Conservation (phyloP, 441 rosid species). For the Populus trichocarpa region DNA sequence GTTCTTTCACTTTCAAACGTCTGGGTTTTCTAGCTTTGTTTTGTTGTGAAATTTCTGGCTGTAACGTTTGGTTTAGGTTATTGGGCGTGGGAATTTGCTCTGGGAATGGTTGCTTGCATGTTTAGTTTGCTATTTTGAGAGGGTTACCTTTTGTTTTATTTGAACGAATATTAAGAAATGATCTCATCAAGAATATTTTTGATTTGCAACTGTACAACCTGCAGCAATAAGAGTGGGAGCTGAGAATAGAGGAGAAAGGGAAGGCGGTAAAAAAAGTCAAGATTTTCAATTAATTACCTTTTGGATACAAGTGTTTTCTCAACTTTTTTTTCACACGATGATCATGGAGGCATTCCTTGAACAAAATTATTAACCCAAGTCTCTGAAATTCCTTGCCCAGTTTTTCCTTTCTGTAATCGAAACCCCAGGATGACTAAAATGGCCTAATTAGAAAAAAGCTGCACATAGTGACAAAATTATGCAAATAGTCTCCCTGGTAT, state of each 20-base stretch:
- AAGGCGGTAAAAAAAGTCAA: too few species aligned
- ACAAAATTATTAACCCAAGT: background rate
- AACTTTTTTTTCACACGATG: background rate
- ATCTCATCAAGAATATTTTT: conserved; percentile 19
- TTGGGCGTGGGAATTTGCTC: conserved; percentile 18
- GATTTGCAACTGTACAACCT: background rate
- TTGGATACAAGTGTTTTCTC: background rate
- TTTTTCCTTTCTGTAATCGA: conserved; percentile 42
- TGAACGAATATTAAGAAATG: background rate
- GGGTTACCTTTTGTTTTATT: conserved; percentile 12
- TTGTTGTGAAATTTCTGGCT: conserved; percentile 2
- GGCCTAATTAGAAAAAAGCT: conserved; percentile 37
- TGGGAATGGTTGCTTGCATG: conserved; percentile 16
- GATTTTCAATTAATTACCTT: background rate
- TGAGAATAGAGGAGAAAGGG: too few species aligned
- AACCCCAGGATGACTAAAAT: conserved; percentile 32
- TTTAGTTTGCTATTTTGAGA: conserved; percentile 14
- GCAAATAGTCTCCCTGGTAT: conserved; percentile 35
- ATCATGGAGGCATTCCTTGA: too few species aligned
- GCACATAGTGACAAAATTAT: conserved; percentile 36
- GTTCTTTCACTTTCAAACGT: conserved; percentile 17
- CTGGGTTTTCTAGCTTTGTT: conserved; percentile 5
- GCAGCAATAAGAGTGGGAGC: background rate
- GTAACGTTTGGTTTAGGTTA: conserved; percentile 26
- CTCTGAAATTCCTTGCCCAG: conserved; percentile 32